These are phyloP conservation scores for Bryoerythrophyllum caledonicum DNA, from an alignment of 225 moss, liverwort and hornwort species.

Conservation along the genomic window DNA sequence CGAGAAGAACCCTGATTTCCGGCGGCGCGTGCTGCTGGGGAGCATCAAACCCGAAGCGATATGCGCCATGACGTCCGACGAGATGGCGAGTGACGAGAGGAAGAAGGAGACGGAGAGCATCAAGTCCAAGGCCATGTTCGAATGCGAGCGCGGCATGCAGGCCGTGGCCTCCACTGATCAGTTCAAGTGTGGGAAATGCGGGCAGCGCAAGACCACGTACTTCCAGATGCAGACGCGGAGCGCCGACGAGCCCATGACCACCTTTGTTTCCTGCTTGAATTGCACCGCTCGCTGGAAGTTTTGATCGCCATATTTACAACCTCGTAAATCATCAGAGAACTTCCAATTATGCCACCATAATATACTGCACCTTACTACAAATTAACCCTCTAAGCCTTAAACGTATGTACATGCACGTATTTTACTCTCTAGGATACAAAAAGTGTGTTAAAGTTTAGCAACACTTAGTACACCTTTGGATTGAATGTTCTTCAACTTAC, in stretches of 20 bases:
- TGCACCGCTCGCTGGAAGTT: conserved; percentile 85
- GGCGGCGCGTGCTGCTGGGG: conserved; percentile 62
- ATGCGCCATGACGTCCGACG: conserved; percentile 53
- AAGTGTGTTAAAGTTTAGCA: too few relatives aligned
- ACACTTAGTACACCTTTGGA: too few relatives aligned
- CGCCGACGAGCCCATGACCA: conserved; percentile 96
- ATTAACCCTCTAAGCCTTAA: too few relatives aligned
- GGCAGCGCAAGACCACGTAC: conserved; percentile 72
- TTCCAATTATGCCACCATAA: too few relatives aligned
- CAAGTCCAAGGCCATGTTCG: conserved; percentile 78
- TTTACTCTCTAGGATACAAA: too few relatives aligned
- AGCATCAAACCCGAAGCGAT: conserved; percentile 51
- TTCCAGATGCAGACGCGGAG: conserved; percentile 92
- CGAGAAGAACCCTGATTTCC: conserved; percentile 71
- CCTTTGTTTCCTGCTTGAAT: conserved; percentile 80
- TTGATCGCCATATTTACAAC: conserved; percentile 8
- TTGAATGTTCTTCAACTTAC: too few relatives aligned
- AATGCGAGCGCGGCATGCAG: conserved; percentile 69
- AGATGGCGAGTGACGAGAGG: conserved; percentile 80
- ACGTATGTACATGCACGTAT: too few relatives aligned
- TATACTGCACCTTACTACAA: too few relatives aligned
- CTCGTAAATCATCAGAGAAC: too few relatives aligned
- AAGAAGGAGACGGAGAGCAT: conserved; percentile 67
- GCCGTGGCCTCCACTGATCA: conserved; percentile 70
- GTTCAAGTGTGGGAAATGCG: conserved; percentile 84